Percentiles rank a stretch among this genome's conserved stretches.
These are phyloP conservation scores for Rhizopogon sp. DNA, from an alignment of 768 basidiomycete genomes.

Conservation along the genomic window DNA sequence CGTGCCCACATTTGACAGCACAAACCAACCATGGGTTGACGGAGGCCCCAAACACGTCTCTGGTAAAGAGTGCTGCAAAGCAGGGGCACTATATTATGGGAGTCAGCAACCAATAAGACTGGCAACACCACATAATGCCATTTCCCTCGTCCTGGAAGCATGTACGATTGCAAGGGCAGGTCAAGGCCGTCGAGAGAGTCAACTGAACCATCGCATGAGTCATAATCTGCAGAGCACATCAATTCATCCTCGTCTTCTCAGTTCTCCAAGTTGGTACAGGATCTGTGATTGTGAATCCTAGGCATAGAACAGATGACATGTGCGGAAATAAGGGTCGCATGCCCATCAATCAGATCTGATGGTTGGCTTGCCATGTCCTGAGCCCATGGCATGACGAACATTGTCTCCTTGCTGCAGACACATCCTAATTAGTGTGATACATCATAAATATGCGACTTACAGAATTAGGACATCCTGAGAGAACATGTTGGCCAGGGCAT, in stretches of 20 bases:
- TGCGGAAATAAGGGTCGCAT: not conserved
- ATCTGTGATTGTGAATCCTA: no score
- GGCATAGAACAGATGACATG: not conserved
- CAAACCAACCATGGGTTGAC: constrained; percentile 2
- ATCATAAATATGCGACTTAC: not conserved
- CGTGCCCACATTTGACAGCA: not conserved
- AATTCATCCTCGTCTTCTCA: no score
- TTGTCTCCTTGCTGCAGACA: not conserved
- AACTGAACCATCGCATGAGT: not conserved
- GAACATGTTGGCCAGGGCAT: not conserved
- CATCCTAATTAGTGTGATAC: not conserved
- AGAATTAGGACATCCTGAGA: not conserved
- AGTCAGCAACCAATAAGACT: not conserved
- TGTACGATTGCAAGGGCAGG: not conserved
- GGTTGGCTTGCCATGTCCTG: not conserved
- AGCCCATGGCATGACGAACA: not conserved
- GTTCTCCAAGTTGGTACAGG: no score
- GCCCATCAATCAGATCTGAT: not conserved
- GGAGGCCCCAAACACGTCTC: not conserved
- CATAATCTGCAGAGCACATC: not conserved
- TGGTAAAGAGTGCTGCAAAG: constrained; percentile 1
- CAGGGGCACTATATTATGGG: not conserved
- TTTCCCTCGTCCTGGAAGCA: not conserved
- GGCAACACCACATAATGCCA: not conserved
- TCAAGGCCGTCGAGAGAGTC: not conserved